Evolutionary conservation across 495 filamentous ascomycete species (phyloP).

Genomic region (Rhizodiscina lignyota): DNA sequence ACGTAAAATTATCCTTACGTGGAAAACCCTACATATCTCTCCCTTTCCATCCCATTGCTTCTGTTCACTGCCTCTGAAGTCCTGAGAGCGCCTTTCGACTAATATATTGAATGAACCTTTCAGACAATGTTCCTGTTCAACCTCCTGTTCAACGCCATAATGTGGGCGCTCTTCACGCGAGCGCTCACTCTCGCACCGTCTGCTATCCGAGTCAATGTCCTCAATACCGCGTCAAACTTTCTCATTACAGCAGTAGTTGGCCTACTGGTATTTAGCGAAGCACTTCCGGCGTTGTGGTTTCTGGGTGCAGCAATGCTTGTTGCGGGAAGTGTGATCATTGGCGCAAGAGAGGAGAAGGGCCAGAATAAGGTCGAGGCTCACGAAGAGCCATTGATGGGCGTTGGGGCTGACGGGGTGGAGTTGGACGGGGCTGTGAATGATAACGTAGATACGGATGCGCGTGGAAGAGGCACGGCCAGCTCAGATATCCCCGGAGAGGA

Average conservation of each 20-base stretch:
- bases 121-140: conserved; percentile 81
- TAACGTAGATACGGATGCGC: background rate
- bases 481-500: too few species aligned
- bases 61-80: too few species aligned
- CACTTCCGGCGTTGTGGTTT: conserved; percentile 71
- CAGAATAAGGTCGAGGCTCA: conserved; percentile 4
- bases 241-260: conserved; percentile 78
- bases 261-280: conserved; percentile 53
- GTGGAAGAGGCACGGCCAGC: too few species aligned
- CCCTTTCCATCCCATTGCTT: background rate
- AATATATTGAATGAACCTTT: too few species aligned
- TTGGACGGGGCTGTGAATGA: background rate
- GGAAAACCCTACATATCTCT: background rate
- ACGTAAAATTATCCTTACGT: conserved; percentile 31
- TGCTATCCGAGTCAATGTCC: conserved; percentile 78
- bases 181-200: conserved; percentile 70
- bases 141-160: conserved; percentile 75
- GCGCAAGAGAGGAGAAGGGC: conserved; percentile 50
- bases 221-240: conserved; percentile 91
- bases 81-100: background rate
- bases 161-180: conserved; percentile 84
- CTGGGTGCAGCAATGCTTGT: conserved; percentile 70
- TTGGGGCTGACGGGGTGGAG: background rate
- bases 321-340: conserved; percentile 80
- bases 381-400: conserved; percentile 7